A percentile compares a stretch with the other conserved stretches of the same genome.
Conservation (phyloP, 495 filamentous ascomycete species). For the Annulohypoxylon moriforme region DNA sequence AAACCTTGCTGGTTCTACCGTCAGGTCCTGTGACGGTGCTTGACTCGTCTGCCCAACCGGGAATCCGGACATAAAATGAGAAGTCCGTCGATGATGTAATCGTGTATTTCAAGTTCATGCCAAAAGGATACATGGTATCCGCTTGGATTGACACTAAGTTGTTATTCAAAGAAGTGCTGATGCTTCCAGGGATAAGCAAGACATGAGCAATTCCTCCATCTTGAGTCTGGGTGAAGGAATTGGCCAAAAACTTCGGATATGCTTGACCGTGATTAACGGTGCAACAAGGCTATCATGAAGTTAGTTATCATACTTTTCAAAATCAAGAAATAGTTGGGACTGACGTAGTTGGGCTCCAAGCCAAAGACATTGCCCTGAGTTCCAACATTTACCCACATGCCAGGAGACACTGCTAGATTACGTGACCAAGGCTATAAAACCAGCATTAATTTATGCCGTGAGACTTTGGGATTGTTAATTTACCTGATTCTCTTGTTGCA, state of each 20-base stretch:
- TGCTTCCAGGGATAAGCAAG: constrained; percentile 54
- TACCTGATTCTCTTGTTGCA: constrained; percentile 67
- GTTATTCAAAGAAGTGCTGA: constrained; percentile 45
- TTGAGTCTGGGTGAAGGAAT: constrained; percentile 47
- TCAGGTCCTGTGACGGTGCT: constrained; percentile 35
- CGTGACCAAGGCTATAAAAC: constrained; percentile 52
- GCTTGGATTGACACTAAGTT: constrained; percentile 43
- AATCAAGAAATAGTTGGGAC: constrained; percentile 11
- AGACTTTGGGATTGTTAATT: constrained; percentile 39
- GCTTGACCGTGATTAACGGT: constrained; percentile 73
- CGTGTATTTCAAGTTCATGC: constrained; percentile 59
- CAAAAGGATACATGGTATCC: constrained; percentile 66
- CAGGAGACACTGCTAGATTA: constrained; percentile 51
- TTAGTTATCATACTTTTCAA: constrained; percentile 7
- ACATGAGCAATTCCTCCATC: constrained; percentile 57
- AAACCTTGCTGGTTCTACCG: constrained; percentile 16
- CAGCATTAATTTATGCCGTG: background rate
- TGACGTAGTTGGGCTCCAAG: constrained; percentile 52
- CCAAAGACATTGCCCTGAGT: constrained; percentile 59
- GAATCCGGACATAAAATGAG: constrained; percentile 64
- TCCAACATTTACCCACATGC: constrained; percentile 65
- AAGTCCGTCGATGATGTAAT: constrained; percentile 56
- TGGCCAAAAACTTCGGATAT: constrained; percentile 66
- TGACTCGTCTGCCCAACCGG: constrained; percentile 56
- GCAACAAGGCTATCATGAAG: constrained; percentile 61